Evolutionary conservation across 2,329 filamentous ascomycete genomes (phyloP).

Genomic region (Coniella vitis): DNA sequence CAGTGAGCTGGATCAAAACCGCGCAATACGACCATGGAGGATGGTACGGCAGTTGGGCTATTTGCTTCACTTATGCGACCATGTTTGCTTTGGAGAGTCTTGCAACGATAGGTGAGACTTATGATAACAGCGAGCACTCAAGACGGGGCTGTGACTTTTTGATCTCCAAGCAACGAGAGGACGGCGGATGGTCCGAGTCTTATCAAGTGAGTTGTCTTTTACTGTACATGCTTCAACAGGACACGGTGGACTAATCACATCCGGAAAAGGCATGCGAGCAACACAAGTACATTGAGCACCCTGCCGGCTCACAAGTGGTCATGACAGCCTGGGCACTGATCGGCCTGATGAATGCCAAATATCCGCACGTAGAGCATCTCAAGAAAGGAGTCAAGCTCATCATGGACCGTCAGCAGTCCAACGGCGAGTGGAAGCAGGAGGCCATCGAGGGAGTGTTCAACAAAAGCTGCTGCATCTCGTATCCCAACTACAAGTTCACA

Average conservation of each 20-base stretch:
- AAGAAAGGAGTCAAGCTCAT: slow-evolving; percentile 71
- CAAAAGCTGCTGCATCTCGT: slow-evolving; percentile 98
- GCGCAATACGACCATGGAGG: slow-evolving; percentile 76
- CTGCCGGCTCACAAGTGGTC: slow-evolving; percentile 75
- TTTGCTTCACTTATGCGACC: slow-evolving; percentile 94
- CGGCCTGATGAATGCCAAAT: slow-evolving; percentile 74
- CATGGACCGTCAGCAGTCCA: slow-evolving; percentile 75
- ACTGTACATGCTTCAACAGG: neutral
- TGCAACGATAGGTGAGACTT: slow-evolving; percentile 73
- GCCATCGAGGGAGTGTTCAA: slow-evolving; percentile 98
- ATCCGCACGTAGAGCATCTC: slow-evolving; percentile 67
- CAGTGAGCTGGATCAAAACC: slow-evolving; percentile 75
- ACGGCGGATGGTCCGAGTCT: slow-evolving; percentile 95
- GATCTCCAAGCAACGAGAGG: slow-evolving; percentile 72
- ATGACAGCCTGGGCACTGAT: slow-evolving; percentile 91
- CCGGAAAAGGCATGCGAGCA: slow-evolving; percentile 67
- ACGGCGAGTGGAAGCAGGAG: slow-evolving; percentile 94
- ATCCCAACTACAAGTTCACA: slow-evolving; percentile 97
- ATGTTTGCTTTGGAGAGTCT: slow-evolving; percentile 95
- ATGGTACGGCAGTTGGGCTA: slow-evolving; percentile 97
- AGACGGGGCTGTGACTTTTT: slow-evolving; percentile 79
- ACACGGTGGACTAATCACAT: neutral
- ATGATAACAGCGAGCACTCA: slow-evolving; percentile 63
- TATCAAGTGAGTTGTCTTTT: slow-evolving; percentile 53
- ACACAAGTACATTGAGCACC: slow-evolving; percentile 67